Conservation (phyloP, 2,329 filamentous ascomycete genomes). For the Fusarium sp. region DNA sequence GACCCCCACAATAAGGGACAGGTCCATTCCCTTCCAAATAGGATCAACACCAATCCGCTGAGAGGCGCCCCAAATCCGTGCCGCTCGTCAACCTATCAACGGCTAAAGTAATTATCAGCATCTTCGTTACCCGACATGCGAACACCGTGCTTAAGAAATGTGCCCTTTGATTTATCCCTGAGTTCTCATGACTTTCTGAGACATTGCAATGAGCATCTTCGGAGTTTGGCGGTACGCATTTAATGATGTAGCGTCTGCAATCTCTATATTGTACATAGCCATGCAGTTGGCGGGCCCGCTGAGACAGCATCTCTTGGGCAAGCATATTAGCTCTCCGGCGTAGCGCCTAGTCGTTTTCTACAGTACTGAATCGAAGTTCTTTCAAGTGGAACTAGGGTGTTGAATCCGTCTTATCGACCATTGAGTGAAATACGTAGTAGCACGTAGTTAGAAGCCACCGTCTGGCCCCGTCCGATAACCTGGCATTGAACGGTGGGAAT, state of each 20-base stretch:
- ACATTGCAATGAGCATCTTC: slow-evolving; percentile 16
- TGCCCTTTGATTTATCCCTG: slow-evolving; percentile 3
- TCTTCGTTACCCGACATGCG: slow-evolving; percentile 15
- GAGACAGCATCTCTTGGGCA: slow-evolving; percentile 11
- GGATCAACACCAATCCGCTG: slow-evolving; percentile 43
- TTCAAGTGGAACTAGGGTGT: slow-evolving; percentile 32
- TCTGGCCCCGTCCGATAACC: slow-evolving; percentile 46
- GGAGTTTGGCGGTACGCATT: background rate
- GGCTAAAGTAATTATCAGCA: slow-evolving; percentile 19
- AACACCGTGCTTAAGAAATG: slow-evolving; percentile 19
- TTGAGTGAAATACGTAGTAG: slow-evolving; percentile 36
- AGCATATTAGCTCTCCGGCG: slow-evolving; percentile 27
- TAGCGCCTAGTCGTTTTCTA: slow-evolving; percentile 20
- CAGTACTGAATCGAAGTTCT: slow-evolving; percentile 24
- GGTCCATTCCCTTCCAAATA: slow-evolving; percentile 39
- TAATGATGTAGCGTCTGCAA: slow-evolving; percentile 1
- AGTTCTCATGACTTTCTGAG: slow-evolving; percentile 22
- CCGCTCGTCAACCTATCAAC: slow-evolving; percentile 32
- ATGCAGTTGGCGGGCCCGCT: background rate
- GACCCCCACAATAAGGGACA: slow-evolving; percentile 29
- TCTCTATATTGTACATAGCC: background rate
- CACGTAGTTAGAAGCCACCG: slow-evolving; percentile 44
- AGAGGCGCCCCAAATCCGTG: slow-evolving; percentile 29
- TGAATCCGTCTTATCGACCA: slow-evolving; percentile 37
- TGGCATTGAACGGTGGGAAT: slow-evolving; percentile 42